Evolutionary conservation across 352 stramenopile species (phyloP), one percentile per base, ranked within the genome.

Genomic region (Peronospora destructor): DNA sequence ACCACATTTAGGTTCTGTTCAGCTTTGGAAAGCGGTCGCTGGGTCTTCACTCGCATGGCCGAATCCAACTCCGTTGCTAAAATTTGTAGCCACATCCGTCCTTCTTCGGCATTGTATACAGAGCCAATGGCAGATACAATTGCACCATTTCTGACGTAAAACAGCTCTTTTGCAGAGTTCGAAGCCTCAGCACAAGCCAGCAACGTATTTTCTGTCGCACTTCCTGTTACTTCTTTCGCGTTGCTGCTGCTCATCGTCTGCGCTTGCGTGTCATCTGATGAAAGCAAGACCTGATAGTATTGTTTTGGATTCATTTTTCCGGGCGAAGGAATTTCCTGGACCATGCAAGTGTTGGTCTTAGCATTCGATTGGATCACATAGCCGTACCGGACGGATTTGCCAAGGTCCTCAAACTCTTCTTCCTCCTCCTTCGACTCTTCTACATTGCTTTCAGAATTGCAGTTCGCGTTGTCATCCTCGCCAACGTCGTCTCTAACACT

Each of bases 291-390:
- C 26, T 85, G 78, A 23, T 78, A 85, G 28, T 72, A 76, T 39
- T 82, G 61, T 40, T 68, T 72, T n/a, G 72, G 64, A 9, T 61
- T 55, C 66, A 85, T 72, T 28, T 87, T 87, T 0, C 71, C 62
- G 6, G 78, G 71, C 0, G 59, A 12, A 9, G 71, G 47, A 28
- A 90, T 84, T 53, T 90, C 79, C 40, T 83, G 74, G 1, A 90
- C 65, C 72, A 90, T 82, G 38, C 74, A 86, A 6, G 68, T 66
- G 34, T 90, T 90, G 1, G 73, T 87, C 61, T 84, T 86, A 32
- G 76, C 74, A 37, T 85, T 86, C 11, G 72, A 85, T 56, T 87
- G 78, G 42, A 89, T 82, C n/a, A 58, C 74, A 26, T 82, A 89
- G 21, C 75, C 78, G 28, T 83, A 88, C 30, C 42, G 61, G 0